Evolutionary conservation across 208 protist species (phyloP).

Genomic region (Porcisia hertigi): DNA sequence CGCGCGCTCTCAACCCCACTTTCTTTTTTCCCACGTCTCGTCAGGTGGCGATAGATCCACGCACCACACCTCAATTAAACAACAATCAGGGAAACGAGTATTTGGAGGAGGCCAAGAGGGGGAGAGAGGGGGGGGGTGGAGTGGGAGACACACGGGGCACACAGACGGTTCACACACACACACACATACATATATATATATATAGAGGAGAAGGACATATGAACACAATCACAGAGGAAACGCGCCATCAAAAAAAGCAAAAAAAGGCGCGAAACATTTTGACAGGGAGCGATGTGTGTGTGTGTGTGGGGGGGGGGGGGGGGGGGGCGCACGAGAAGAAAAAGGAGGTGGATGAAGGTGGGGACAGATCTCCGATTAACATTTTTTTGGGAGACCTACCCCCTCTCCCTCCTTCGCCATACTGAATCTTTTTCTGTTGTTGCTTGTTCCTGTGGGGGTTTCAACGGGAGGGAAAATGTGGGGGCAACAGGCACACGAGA

Average conservation of each 20-base stretch:
- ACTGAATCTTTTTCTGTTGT: too few relatives aligned
- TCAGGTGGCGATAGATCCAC: background rate
- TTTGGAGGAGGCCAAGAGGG: background rate
- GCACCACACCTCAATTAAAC: background rate
- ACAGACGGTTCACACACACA: background rate
- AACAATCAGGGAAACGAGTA: background rate
- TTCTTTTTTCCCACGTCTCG: too few relatives aligned
- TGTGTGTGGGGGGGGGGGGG: too few relatives aligned
- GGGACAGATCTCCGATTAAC: background rate
- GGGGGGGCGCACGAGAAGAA: background rate
- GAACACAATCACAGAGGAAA: background rate
- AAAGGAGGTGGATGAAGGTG: background rate
- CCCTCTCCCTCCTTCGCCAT: too few relatives aligned
- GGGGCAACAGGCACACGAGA: too few relatives aligned
- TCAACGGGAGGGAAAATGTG: too few relatives aligned
- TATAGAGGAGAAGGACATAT: too few relatives aligned
- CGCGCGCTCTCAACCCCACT: background rate
- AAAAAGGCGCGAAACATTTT: background rate
- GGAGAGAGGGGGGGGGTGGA: background rate
- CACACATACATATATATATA: too few relatives aligned
- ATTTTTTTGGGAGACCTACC: background rate
- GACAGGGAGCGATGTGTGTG: background rate
- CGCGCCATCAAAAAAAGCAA: background rate
- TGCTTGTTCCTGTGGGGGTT: too few relatives aligned
- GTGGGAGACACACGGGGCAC: background rate